These are phyloP conservation scores for Metschnikowia lachancei DNA, from an alignment of 805 yeast species.

Conservation along the genomic window DNA sequence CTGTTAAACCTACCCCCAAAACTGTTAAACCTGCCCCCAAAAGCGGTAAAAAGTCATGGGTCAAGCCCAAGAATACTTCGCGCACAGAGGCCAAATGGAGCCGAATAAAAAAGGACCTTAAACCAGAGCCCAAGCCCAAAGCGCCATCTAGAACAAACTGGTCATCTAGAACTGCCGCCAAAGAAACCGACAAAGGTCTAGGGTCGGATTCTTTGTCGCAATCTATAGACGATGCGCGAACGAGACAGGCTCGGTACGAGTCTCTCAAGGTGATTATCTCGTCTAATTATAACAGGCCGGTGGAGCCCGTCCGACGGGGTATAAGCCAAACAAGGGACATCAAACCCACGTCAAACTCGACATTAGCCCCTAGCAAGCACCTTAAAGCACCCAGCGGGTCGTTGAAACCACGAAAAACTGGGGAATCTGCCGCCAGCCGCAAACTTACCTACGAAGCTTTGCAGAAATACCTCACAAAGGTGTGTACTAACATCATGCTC, in stretches of 20 bases:
- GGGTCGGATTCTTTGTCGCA: too few species aligned
- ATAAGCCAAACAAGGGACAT: too few species aligned
- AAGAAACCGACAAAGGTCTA: background rate
- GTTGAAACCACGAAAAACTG: background rate
- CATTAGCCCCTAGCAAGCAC: background rate
- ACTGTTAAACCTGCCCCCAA: too few species aligned
- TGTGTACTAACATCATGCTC: conserved; percentile 56
- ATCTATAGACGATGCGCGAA: background rate
- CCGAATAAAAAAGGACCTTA: too few species aligned
- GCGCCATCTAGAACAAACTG: too few species aligned
- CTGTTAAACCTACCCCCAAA: too few species aligned
- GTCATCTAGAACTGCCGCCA: too few species aligned
- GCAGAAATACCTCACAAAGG: conserved; percentile 52
- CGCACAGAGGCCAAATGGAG: too few species aligned
- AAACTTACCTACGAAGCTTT: conserved; percentile 46
- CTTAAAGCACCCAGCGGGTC: background rate
- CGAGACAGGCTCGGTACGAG: background rate
- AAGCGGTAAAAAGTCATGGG: too few species aligned
- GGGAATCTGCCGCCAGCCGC: conserved; percentile 32
- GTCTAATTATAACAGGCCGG: background rate
- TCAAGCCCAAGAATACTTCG: too few species aligned
- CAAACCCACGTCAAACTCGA: background rate
- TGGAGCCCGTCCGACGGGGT: background rate
- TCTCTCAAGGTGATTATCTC: conserved; percentile 1
- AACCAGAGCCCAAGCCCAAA: too few species aligned